Evolutionary conservation across 371 early-diverging fungal species (phyloP), one percentile per base, ranked within the genome.

Genomic region (Rhizomucor miehei): DNA sequence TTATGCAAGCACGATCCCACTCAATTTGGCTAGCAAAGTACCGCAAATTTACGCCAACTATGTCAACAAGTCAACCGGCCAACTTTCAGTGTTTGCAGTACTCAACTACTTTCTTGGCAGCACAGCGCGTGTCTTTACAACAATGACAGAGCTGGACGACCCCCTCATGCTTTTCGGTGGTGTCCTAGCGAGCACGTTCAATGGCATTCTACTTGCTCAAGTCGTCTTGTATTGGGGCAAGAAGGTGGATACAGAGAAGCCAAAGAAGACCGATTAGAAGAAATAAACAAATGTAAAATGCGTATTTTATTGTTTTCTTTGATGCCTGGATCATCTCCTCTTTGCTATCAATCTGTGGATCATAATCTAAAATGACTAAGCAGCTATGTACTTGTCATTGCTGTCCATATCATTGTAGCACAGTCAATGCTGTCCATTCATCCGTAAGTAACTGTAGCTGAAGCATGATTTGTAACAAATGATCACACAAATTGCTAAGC

Each of bases 41-140:
- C 96, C 96, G 16, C 98, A 96, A 73, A 94, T 96, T 46, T 71
- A 74, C 44, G 67, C 84, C 58, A 95, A 90, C 73, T 89, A 81
- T 58, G 69, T 66, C 47, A 87, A 88, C 62, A 77, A 81, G 29
- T 81, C 80, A 54, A 95, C 95, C 5, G 98, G 98, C 21, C 91
- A 91, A 59, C 74, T 97, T 23, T 90, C 94, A 13, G 86, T 89
- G 8, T 88, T 96, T 65, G 88, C 98, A 0, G 83, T 90, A 19
- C 81, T 91, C 65, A 86, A 92, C 66, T 90, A 88, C 62, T 89
- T 90, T 63, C 69, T 85, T 8, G 98, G 98, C 23, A 80, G 86
- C 3, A 72, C 85, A n/a, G 98, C 97, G 10, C 82, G 98, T 49
- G 82, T 96, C 2, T 93, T 89, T 62, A 97, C 98, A 9, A 95